Evolutionary conservation across 768 basidiomycete species (phyloP).

Genomic region (Leccinum rimulosum): DNA sequence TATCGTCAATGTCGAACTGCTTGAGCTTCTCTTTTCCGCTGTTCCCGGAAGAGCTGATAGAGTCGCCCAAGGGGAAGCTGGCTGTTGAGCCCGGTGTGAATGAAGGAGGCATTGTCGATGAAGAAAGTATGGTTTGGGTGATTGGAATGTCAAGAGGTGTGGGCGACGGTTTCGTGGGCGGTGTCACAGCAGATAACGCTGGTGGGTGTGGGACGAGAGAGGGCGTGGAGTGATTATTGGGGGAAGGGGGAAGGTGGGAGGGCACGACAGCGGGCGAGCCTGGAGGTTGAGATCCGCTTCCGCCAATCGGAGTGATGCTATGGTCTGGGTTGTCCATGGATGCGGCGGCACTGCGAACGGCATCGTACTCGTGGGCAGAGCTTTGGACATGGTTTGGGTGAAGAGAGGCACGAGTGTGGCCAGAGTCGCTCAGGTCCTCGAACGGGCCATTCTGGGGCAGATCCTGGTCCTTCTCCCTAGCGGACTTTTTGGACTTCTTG

Average conservation of each 20-base stretch:
- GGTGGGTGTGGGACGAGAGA: slow-evolving; percentile 34
- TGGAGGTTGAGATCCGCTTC: slow-evolving; percentile 35
- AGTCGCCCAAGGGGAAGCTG: slow-evolving; percentile 38
- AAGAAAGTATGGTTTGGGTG: slow-evolving; percentile 82
- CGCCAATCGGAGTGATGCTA: slow-evolving; percentile 38
- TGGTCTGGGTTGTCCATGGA: slow-evolving; percentile 33
- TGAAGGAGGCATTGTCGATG: slow-evolving; percentile 47
- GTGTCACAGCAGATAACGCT: slow-evolving; percentile 12
- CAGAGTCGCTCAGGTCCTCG: slow-evolving; percentile 38
- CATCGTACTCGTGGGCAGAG: slow-evolving; percentile 34
- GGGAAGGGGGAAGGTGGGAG: slow-evolving; percentile 37
- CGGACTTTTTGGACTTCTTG: slow-evolving; percentile 71
- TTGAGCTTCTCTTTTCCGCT: slow-evolving; percentile 57
- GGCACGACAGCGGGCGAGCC: slow-evolving; percentile 32
- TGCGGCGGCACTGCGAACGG: slow-evolving; percentile 33
- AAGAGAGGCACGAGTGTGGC: slow-evolving; percentile 45
- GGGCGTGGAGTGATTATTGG: slow-evolving; percentile 38
- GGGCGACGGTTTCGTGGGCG: slow-evolving; percentile 40
- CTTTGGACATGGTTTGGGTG: slow-evolving; percentile 41
- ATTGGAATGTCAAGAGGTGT: slow-evolving; percentile 74
- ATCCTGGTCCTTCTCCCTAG: slow-evolving; percentile 69
- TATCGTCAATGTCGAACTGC: slow-evolving; percentile 92
- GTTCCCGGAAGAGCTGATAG: slow-evolving; percentile 34
- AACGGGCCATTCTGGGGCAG: slow-evolving; percentile 38
- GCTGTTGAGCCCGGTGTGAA: slow-evolving; percentile 53